These are phyloP conservation scores for Ilyonectria mors-panacis DNA, from an alignment of 2,329 filamentous ascomycete species.

Conservation along the genomic window DNA sequence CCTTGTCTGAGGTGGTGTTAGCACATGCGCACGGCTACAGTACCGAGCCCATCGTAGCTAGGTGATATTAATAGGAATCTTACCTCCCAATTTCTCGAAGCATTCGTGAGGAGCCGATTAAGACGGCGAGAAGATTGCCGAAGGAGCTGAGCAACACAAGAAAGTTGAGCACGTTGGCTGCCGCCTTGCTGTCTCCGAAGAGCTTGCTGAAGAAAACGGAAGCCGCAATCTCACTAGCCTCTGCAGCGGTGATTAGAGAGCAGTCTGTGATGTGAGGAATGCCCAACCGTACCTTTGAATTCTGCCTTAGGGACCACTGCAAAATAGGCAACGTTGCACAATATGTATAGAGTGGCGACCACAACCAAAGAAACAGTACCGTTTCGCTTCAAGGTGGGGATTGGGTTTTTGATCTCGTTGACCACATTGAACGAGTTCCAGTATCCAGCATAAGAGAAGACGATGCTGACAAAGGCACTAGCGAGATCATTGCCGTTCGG, in stretches of 20 bases:
- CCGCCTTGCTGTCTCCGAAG: conserved; percentile 60
- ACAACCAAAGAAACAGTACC: conserved; percentile 64
- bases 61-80: conserved; percentile 10
- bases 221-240: conserved; percentile 68
- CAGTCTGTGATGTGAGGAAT: no score
- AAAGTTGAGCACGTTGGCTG: conserved; percentile 70
- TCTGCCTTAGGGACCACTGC: conserved; percentile 66
- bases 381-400: conserved; percentile 66
- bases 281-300: conserved; percentile 48
- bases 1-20: conserved; percentile 61
- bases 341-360: conserved; percentile 68
- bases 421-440: conserved; percentile 74
- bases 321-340: conserved; percentile 74
- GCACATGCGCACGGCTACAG: not conserved
- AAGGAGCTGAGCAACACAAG: conserved; percentile 70
- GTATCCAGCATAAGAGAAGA: conserved; percentile 71
- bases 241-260: conserved; percentile 33
- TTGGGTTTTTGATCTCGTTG: conserved; percentile 73
- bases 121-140: conserved; percentile 70
- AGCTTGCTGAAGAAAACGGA: conserved; percentile 72
- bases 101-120: conserved; percentile 69
- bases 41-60: not conserved
- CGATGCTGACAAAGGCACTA: conserved; percentile 69
- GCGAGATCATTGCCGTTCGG: conserved; percentile 54
- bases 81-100: conserved; percentile 72